Base-by-base conservation (phyloP, 345 rosid genomes). In the Schrenkiella parvula region DNA sequence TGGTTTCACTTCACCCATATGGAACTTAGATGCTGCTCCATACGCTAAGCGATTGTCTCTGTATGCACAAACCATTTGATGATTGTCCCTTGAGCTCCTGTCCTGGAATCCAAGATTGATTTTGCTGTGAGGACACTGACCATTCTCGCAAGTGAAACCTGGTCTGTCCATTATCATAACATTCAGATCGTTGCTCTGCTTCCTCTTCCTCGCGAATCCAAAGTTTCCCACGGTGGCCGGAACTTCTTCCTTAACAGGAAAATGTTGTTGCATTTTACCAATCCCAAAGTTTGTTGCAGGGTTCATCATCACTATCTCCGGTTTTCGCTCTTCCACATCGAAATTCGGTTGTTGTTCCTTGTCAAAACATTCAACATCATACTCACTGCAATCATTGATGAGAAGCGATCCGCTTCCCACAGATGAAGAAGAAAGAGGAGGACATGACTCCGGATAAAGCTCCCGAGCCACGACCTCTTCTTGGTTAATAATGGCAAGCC, bases 401-500 rank as follows among this genome's bases (percentile, higher is more conserved):
- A 84, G 56, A 25, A 79, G 81, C 4, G 89, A 80, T n/a, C 88
- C 86, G 71, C 79, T 81, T n/a, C 83, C 90, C 26, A 81, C 50
- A 3, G 78, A 75, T 10, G 80, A 73, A 17, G 66, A 29, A n/a
- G 64, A 60, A 23, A 76, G 23, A 59, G 76, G 80, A 37, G 77
- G 85, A 67, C 87, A 86, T 50, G 77, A 77, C 64, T 75, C 88
- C 26, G 92, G 96, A 71, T 87, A 87, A 59, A 89, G 68, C 68
- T 83, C 86, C 37, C 89, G 78, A 4, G 88, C 81, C 70, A 87
- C 26, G 4, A 82, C 80, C 77, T 88, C 96, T 70, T 90, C 96
- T 80, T 88, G 91, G 57, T 84, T 84, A 26, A 90, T 79, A 55
- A 90, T 80, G 0, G 88, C 87, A 54, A 86, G 77, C 96, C 96